Base-by-base conservation (phyloP, 225 moss, liverwort and hornwort species). In the Pleurozium schreberi region DNA sequence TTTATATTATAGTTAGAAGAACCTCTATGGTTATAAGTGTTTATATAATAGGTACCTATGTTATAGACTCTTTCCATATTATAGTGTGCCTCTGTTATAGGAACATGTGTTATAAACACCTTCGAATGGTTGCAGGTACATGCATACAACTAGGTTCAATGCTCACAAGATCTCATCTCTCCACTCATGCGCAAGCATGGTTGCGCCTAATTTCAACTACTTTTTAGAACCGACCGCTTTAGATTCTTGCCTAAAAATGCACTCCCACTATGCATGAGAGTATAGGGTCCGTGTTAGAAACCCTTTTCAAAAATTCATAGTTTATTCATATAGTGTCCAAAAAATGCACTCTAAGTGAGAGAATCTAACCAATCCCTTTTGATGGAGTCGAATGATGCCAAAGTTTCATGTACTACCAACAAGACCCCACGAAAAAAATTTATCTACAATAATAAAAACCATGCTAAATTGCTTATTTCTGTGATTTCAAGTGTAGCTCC, bases 371-470 rank as follows among this genome's bases (percentile, higher is more conserved):
- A 30, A 30, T 18, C 30, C 30, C 11, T 42, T 42, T 26, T 40
- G 8, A 42, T n/a, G n/a, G n/a, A n/a, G n/a, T n/a, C n/a, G n/a
- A n/a, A n/a, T n/a, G n/a, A n/a, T n/a, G n/a, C n/a, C n/a, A n/a
- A n/a, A n/a, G n/a, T n/a, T n/a, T n/a, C n/a, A n/a, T n/a, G n/a
- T n/a, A n/a, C 25, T 42, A 15, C 26, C 70, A 70, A 42, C 42
- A 42, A 14, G 70, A 15, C 9, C 27, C 15, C 3, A 9, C 6
- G 2, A 2, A 25, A 25, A 25, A 5, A 0, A 4, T 11, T 23
- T 26, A 5, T 27, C 10, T 10, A 27, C 4, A 71, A 71, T 3
- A 28, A 73, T 30, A 2, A 1, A 1, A 47, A 47, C 30, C 30
- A 30, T 15, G 16, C 9, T 42, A 3, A 11, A 16, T 71, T 43